Percentiles rank a stretch among this genome's conserved stretches.
Evolutionary conservation across 345 rosid genomes (phyloP).

Genomic region (Citrus australasica): DNA sequence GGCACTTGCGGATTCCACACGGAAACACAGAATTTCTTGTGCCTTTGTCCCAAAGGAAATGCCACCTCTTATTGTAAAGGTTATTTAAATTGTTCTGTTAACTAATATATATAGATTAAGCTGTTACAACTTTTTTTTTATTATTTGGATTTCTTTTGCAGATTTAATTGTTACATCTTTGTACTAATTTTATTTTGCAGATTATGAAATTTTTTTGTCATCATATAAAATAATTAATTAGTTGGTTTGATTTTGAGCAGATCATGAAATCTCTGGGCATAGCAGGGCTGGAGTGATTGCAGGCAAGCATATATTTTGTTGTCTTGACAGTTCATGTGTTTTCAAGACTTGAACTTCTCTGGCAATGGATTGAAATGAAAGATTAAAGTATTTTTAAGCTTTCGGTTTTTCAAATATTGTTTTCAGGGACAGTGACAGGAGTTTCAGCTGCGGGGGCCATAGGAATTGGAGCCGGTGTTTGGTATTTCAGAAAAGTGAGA

Average conservation of each 20-base stretch:
- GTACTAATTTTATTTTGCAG: no score
- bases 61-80: conserved; percentile 71
- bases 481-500: conserved; percentile 77
- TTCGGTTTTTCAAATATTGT: not conserved
- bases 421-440: conserved; percentile 61
- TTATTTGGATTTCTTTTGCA: no score
- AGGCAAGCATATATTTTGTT: conserved; percentile 25
- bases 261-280: conserved; percentile 30
- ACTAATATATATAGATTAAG: no score
- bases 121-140: no score
- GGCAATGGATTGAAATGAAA: not conserved
- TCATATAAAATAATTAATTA: no score
- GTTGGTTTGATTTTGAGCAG: conserved; percentile 26
- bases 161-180: no score
- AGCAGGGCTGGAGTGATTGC: conserved; percentile 45
- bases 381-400: not conserved
- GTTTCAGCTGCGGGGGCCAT: conserved; percentile 74
- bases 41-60: conserved; percentile 62
- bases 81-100: conserved; percentile 2
- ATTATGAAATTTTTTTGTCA: no score
- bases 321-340: not conserved
- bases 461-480: conserved; percentile 71
- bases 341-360: not conserved
- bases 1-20: conserved; percentile 77
- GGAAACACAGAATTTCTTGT: conserved; percentile 52